Conservation (phyloP, 768 basidiomycete species). For the Trametes gibbosa region DNA sequence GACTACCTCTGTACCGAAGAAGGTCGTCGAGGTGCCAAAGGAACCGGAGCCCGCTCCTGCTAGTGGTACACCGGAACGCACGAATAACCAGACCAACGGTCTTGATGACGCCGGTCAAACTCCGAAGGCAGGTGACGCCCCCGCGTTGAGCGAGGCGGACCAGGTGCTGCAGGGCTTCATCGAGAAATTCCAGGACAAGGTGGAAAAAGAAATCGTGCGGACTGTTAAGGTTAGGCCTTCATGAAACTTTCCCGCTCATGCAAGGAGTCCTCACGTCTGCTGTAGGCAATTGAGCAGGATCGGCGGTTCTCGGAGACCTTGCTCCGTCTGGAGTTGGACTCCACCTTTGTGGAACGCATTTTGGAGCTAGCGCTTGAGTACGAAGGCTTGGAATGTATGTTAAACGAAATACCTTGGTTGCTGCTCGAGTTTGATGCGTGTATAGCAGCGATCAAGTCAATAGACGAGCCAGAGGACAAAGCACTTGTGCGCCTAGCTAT, state of each 20-base stretch:
- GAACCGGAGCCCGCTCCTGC: constrained; percentile 17
- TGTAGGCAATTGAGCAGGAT: constrained; percentile 78
- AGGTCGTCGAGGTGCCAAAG: constrained; percentile 38
- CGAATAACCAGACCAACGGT: constrained; percentile 1
- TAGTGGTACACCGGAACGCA: constrained; percentile 22
- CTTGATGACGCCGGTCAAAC: background rate
- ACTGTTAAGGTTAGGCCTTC: constrained; percentile 57
- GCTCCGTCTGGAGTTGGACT: constrained; percentile 60
- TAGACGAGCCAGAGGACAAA: constrained; percentile 71
- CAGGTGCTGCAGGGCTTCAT: constrained; percentile 67
- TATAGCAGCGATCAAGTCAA: constrained; percentile 32
- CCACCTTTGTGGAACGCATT: constrained; percentile 54
- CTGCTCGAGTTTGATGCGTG: background rate
- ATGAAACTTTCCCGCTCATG: background rate
- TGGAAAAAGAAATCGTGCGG: constrained; percentile 78
- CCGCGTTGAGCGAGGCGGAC: constrained; percentile 44
- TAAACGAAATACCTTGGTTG: background rate
- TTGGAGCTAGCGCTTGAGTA: constrained; percentile 47
- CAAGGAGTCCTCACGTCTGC: background rate
- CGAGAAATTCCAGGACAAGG: constrained; percentile 83
- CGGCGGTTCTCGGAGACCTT: constrained; percentile 67
- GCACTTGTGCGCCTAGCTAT: constrained; percentile 65
- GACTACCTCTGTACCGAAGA: constrained; percentile 83
- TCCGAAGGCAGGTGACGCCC: constrained; percentile 31
- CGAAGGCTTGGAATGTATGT: constrained; percentile 33